phyloP scores from a whole-genome alignment of 2,329 filamentous ascomycete species.

The Fusarium praegraminearum region DNA sequence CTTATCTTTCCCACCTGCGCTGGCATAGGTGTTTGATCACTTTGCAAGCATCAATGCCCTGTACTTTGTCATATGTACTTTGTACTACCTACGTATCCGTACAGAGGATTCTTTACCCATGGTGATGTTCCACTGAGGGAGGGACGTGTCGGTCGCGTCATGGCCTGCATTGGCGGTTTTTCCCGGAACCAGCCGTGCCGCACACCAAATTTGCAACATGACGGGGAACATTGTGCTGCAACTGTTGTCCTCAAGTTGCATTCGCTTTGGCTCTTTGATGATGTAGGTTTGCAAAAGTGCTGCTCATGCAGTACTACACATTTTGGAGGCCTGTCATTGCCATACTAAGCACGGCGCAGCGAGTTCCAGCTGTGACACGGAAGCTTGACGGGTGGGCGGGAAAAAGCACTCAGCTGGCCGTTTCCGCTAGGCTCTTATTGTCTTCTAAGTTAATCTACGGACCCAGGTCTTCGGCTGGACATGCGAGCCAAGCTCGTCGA shows the following conservation, averaged over 20 bases:
- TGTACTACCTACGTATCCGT: no score
- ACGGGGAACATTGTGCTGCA: conserved; percentile 4
- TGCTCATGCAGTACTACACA: background rate
- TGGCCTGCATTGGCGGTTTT: conserved; percentile 27
- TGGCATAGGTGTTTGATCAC: background rate
- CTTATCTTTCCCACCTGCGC: background rate
- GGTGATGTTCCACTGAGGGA: conserved; percentile 13
- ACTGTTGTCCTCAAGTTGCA: background rate
- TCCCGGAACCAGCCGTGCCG: conserved; percentile 27
- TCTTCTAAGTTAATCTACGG: conserved; percentile 18
- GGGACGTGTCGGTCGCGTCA: conserved; percentile 12
- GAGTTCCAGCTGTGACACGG: conserved; percentile 1
- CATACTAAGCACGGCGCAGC: background rate
- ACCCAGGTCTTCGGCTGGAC: conserved; percentile 29
- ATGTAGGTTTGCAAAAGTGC: background rate
- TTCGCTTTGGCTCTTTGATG: background rate
- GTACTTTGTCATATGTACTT: background rate
- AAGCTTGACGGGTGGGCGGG: background rate
- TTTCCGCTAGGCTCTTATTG: conserved; percentile 14
- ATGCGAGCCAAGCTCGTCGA: conserved; percentile 44
- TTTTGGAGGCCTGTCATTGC: background rate
- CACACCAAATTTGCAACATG: conserved; percentile 18
- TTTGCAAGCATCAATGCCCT: conserved; percentile 1
- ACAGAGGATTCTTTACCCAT: conserved; percentile 3
- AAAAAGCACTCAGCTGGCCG: conserved; percentile 14